These are phyloP conservation scores for Venturia aucupariae DNA, from an alignment of 2,329 filamentous ascomycete genomes.

Conservation along the genomic window DNA sequence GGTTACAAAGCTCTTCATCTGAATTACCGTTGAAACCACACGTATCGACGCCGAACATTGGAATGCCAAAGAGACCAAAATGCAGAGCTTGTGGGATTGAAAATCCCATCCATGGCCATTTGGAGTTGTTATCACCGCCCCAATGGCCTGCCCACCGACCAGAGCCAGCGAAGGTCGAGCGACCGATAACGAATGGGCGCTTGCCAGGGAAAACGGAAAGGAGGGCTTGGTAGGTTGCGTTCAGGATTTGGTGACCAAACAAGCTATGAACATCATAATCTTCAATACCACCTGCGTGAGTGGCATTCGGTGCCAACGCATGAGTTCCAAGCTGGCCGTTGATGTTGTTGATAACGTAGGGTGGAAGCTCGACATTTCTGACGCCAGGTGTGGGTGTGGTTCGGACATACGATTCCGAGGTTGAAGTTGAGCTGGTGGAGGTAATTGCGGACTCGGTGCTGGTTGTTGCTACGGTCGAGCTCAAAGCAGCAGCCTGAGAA, in stretches of 20 bases:
- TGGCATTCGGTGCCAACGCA: constrained; percentile 68
- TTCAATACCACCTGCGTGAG: constrained; percentile 59
- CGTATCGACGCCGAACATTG: constrained; percentile 56
- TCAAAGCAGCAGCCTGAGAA: constrained; percentile 37
- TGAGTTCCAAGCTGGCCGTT: constrained; percentile 64
- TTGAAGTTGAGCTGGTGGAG: constrained; percentile 19
- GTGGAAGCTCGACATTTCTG: constrained; percentile 62
- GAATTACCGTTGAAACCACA: constrained; percentile 60
- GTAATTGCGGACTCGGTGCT: constrained; percentile 18
- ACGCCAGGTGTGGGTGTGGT: constrained; percentile 53
- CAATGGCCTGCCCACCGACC: constrained; percentile 54
- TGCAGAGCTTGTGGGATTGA: constrained; percentile 69
- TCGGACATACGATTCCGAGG: constrained; percentile 40
- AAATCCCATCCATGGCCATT: constrained; percentile 66
- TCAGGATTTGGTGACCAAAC: constrained; percentile 58
- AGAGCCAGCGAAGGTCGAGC: constrained; percentile 69
- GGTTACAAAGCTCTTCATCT: constrained; percentile 59
- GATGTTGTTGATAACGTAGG: constrained; percentile 67
- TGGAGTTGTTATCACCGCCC: constrained; percentile 51
- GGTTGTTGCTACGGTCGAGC: constrained; percentile 18
- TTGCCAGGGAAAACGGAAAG: constrained; percentile 54
- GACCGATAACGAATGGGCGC: constrained; percentile 75
- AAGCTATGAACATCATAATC: constrained; percentile 83
- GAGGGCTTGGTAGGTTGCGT: constrained; percentile 66
- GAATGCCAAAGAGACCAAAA: constrained; percentile 65